Evolutionary conservation across 2,329 filamentous ascomycete genomes (phyloP).

Genomic region (Aspergillus sp.): DNA sequence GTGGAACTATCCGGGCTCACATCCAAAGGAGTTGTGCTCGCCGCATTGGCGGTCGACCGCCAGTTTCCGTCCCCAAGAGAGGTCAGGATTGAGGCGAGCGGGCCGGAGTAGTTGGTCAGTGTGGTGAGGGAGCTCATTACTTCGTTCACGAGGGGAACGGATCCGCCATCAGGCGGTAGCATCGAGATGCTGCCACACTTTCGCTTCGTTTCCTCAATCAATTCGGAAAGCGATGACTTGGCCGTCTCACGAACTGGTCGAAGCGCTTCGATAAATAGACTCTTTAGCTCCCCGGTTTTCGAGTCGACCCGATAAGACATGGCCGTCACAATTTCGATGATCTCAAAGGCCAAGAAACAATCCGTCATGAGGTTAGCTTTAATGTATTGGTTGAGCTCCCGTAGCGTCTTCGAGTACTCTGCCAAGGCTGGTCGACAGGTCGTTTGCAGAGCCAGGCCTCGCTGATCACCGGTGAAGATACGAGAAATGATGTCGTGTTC

Average conservation of each 20-base stretch:
- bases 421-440: conserved; percentile 76
- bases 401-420: conserved; percentile 80
- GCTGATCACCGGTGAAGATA: conserved; percentile 83
- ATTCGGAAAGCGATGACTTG: conserved; percentile 76
- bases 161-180: conserved; percentile 74
- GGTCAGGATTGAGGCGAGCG: conserved; percentile 85
- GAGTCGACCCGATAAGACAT: conserved; percentile 77
- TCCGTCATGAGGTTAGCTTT: conserved; percentile 83
- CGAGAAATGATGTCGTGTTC: conserved; percentile 90
- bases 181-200: conserved; percentile 64
- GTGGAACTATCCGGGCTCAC: conserved; percentile 84
- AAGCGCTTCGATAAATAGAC: conserved; percentile 76
- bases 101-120: conserved; percentile 81
- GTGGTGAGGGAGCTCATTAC: conserved; percentile 83
- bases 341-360: conserved; percentile 92
- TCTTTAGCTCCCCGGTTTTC: conserved; percentile 81
- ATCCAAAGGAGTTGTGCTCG: conserved; percentile 74
- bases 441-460: conserved; percentile 72
- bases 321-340: conserved; percentile 82
- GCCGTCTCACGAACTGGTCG: conserved; percentile 90
- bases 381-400: conserved; percentile 87
- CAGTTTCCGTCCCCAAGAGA: conserved; percentile 92
- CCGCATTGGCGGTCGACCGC: conserved; percentile 62
- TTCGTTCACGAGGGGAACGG: conserved; percentile 75
- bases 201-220: conserved; percentile 79